Conservation (phyloP, 2,329 filamentous ascomycete species). For the Iodosphaeria phyllophila region DNA sequence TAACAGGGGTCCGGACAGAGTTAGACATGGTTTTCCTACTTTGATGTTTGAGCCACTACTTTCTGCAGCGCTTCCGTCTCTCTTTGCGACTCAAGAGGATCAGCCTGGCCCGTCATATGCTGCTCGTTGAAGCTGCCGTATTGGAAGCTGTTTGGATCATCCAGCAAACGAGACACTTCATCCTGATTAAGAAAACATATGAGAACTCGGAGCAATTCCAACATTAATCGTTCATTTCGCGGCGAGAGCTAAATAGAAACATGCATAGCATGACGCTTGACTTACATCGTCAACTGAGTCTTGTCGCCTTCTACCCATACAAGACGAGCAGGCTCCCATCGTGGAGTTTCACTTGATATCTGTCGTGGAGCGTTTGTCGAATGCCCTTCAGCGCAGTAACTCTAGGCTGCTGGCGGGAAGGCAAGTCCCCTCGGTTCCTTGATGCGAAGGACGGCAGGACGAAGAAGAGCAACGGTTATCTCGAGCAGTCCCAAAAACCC, state of each 20-base stretch:
- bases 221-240: constrained; percentile 1
- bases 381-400: too few relatives aligned
- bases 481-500: too few relatives aligned
- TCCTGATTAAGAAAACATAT: constrained; percentile 18
- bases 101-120: constrained; percentile 32
- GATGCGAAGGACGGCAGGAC: too few relatives aligned
- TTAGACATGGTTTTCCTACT: too few relatives aligned
- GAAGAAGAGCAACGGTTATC: too few relatives aligned
- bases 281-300: constrained; percentile 37
- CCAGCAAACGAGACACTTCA: constrained; percentile 38
- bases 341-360: constrained; percentile 1
- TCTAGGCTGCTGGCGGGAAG: too few relatives aligned
- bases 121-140: constrained; percentile 46
- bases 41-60: constrained; percentile 44
- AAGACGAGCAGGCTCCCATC: constrained; percentile 45
- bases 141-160: constrained; percentile 37
- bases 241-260: background rate
- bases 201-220: constrained; percentile 2
- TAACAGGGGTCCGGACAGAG: background rate
- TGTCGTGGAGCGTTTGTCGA: too few relatives aligned
- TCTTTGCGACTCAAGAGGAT: constrained; percentile 41
- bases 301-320: constrained; percentile 30
- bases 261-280: background rate
- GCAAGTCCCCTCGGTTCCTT: too few relatives aligned
- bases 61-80: constrained; percentile 46